Evolutionary conservation across 768 basidiomycete species (phyloP), one percentile per base, ranked within the genome.

Genomic region (Kwoniella bestiolae): DNA sequence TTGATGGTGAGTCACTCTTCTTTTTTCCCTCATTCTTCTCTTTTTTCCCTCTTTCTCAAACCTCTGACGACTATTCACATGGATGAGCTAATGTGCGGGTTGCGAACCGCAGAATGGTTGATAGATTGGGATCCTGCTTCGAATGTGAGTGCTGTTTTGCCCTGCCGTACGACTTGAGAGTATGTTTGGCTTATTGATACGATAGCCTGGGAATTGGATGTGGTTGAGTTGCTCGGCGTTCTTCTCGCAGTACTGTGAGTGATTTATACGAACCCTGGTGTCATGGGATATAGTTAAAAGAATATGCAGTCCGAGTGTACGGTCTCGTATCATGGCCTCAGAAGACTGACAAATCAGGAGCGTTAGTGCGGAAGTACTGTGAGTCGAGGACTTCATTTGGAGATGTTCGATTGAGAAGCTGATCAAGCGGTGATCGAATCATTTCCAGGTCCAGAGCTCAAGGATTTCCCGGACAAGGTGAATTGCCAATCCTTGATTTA

Each of bases 91-190:
- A 63, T 58, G 21, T 23, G 9, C 60, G 55, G 7, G 29, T n/a
- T n/a, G 18, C 9, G 7, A 29, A 7, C 53, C 3, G 11, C 18
- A 79, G 73, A 79, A 60, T 80, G 74, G 60, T 70, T 83, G 51
- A 76, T 83, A 2, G 82, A 82, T 56, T 82, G 81, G 81, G 81
- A 82, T 66, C 81, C 81, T 14, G 74, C 78, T 34, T 74, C 72
- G 2, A 78, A 78, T 60, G 77, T 78, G 49, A 62, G 76, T 62
- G 5, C 23, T 3, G 28, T 8, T 35, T 18, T 11, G 18, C 5
- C 31, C n/a, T 0, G 16, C 6, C 56, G 5, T 29, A 44, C 23
- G 29, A 18, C 21, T 47, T 4, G 44, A 23, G 41, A 34, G 26
- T 34, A 44, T 3, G 3, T 14, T 25, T 6, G 31, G 38, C 11